A percentile compares a stretch with the other conserved stretches of the same genome.
Evolutionary conservation across 2,329 filamentous ascomycete genomes (phyloP).

Genomic region (Rutstroemia sydowiana): DNA sequence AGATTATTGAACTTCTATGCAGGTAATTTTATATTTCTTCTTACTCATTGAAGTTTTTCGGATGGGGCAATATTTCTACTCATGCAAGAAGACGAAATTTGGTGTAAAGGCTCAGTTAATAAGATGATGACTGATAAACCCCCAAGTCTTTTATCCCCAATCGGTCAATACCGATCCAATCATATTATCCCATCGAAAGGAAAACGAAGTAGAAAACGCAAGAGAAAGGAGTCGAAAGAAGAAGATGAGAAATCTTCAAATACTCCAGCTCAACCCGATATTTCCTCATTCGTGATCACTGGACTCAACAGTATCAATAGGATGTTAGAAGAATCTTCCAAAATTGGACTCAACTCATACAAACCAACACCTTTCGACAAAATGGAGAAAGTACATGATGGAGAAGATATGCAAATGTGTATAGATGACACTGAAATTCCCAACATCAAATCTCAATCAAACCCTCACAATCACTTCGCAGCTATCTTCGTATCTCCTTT

Average conservation of each 20-base stretch:
- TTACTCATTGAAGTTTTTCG: too few relatives aligned
- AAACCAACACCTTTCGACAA: neutral
- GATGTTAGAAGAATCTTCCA: constrained; percentile 35
- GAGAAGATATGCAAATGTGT: neutral
- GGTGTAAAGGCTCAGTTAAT: too few relatives aligned
- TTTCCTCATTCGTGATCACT: constrained; percentile 52
- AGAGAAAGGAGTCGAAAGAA: constrained; percentile 34
- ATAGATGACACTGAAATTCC: neutral
- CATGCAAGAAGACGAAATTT: too few relatives aligned
- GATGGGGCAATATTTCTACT: too few relatives aligned
- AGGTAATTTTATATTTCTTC: constrained; percentile 44
- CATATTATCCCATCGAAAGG: constrained; percentile 53
- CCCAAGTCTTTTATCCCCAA: constrained; percentile 52
- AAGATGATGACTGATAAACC: neutral
- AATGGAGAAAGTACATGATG: neutral
- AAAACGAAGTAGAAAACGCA: constrained; percentile 48
- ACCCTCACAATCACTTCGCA: constrained; percentile 23
- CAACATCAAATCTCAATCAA: neutral
- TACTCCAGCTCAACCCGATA: constrained; percentile 40
- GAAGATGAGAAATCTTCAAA: constrained; percentile 13
- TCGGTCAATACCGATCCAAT: constrained; percentile 53
- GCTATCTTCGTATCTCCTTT: constrained; percentile 52
- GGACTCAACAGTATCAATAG: constrained; percentile 59
- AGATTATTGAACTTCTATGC: constrained; percentile 60
- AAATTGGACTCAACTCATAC: neutral